Evolutionary conservation across 129 eudicot genomes (phyloP).

Genomic region (Tagetes erecta): DNA sequence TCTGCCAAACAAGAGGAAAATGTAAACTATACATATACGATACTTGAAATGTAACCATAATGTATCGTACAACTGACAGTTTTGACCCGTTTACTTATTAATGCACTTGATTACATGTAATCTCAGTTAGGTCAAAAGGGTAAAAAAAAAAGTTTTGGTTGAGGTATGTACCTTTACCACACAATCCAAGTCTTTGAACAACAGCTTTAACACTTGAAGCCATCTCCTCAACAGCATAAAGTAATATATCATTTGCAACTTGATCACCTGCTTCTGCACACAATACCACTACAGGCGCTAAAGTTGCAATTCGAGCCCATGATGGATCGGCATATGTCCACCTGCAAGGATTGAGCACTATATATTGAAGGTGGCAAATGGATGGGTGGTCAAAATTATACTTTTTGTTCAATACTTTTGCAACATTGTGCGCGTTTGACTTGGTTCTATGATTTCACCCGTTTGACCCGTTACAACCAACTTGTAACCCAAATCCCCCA

Average conservation of each 20-base stretch:
- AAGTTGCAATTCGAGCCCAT: constrained; percentile 94
- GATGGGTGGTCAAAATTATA: no score
- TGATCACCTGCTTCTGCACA: constrained; percentile 90
- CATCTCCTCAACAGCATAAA: constrained; percentile 76
- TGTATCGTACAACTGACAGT: no score
- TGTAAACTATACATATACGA: background rate
- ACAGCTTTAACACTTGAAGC: constrained; percentile 93
- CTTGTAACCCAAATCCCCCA: background rate
- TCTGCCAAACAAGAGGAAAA: constrained; percentile 44
- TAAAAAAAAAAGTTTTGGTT: background rate
- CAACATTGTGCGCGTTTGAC: background rate
- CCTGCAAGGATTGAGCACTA: constrained; percentile 39
- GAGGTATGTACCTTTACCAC: constrained; percentile 69
- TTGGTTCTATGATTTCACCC: no score
- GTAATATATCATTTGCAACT: constrained; percentile 72
- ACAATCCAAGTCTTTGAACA: constrained; percentile 70
- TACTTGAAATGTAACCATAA: no score
- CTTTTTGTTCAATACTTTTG: no score
- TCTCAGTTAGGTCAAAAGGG: no score
- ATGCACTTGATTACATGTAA: no score
- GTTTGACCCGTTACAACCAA: background rate
- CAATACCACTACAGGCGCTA: constrained; percentile 73
- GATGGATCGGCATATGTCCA: constrained; percentile 94
- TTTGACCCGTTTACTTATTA: no score
- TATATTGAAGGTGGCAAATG: background rate